phyloP scores from a whole-genome alignment of 2,329 filamentous ascomycete genomes.

The Byssothecium circinans region DNA sequence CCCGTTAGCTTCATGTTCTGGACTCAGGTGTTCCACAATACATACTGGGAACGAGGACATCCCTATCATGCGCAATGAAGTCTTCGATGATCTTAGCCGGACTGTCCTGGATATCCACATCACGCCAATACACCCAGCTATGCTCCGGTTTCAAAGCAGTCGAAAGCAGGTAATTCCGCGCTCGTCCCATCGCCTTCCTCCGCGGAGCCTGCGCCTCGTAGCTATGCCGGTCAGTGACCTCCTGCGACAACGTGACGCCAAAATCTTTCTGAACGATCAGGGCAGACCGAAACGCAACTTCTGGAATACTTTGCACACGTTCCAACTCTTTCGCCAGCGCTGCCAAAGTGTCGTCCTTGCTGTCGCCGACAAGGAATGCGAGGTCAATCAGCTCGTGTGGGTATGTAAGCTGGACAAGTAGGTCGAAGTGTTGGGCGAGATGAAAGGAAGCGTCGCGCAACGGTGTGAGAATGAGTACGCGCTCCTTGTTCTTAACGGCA shows the following conservation, averaged over 20 bases:
- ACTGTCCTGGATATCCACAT: slow-evolving; percentile 94
- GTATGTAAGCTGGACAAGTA: slow-evolving; percentile 86
- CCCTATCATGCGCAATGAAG: slow-evolving; percentile 89
- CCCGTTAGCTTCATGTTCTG: slow-evolving; percentile 12
- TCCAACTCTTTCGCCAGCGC: slow-evolving; percentile 82
- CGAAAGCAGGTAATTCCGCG: slow-evolving; percentile 87
- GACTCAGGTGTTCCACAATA: slow-evolving; percentile 16
- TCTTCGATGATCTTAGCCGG: slow-evolving; percentile 88
- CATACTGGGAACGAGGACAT: slow-evolving; percentile 93
- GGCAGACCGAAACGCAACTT: slow-evolving; percentile 83
- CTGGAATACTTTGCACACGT: slow-evolving; percentile 76
- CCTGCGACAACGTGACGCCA: slow-evolving; percentile 71
- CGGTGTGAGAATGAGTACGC: slow-evolving; percentile 87
- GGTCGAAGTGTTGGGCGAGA: slow-evolving; percentile 88
- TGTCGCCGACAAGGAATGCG: slow-evolving; percentile 91
- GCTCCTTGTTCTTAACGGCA: slow-evolving; percentile 78
- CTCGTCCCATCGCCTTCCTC: slow-evolving; percentile 84
- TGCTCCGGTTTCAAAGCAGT: slow-evolving; percentile 88
- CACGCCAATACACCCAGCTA: slow-evolving; percentile 98
- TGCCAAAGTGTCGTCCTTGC: slow-evolving; percentile 87
- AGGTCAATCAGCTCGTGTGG: slow-evolving; percentile 95
- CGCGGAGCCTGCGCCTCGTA: slow-evolving; percentile 88
- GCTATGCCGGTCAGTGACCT: slow-evolving; percentile 78
- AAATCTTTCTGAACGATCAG: slow-evolving; percentile 92
- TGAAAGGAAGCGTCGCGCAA: slow-evolving; percentile 84